A percentile compares a stretch with the other conserved stretches of the same genome.
Evolutionary conservation across 768 basidiomycete species (phyloP).

Genomic region (Lyophyllum atratum): DNA sequence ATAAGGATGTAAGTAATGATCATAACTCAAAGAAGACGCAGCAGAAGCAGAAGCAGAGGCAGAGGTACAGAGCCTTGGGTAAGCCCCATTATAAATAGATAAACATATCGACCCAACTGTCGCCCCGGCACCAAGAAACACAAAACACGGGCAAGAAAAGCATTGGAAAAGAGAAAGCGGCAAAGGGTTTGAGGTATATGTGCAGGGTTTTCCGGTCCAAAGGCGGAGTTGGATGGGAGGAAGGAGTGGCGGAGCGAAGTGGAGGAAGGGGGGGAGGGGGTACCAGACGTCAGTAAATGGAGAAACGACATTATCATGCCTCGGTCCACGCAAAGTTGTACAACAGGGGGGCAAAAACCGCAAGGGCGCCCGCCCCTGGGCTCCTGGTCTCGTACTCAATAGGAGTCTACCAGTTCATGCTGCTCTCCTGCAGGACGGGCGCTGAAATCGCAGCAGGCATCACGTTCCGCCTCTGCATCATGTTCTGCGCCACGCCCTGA

Average conservation of each 20-base stretch:
- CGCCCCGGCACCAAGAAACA: conserved; percentile 15
- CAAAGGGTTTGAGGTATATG: conserved; percentile 14
- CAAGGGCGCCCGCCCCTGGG: background rate
- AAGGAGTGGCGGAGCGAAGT: too few relatives aligned
- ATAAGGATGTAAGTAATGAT: conserved; percentile 8
- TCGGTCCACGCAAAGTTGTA: background rate
- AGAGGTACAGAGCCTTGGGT: background rate
- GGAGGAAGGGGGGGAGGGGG: background rate
- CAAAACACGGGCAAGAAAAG: conserved; percentile 8
- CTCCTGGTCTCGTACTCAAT: background rate
- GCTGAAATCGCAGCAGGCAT: conserved; percentile 68
- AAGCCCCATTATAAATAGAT: conserved; percentile 9
- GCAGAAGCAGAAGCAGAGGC: background rate
- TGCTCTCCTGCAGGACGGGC: conserved; percentile 79
- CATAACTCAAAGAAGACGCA: background rate
- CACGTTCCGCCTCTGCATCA: conserved; percentile 55
- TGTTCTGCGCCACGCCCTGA: background rate
- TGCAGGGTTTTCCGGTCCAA: conserved; percentile 6
- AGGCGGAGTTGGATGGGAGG: background rate
- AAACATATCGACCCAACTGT: conserved; percentile 7
- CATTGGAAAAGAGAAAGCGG: conserved; percentile 5
- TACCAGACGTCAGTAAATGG: background rate
- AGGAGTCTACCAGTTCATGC: conserved; percentile 72
- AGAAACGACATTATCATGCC: background rate
- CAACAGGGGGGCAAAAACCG: background rate